phyloP scores from a whole-genome alignment of 2,329 filamentous ascomycete genomes.

The Mycosphaerella sp. region DNA sequence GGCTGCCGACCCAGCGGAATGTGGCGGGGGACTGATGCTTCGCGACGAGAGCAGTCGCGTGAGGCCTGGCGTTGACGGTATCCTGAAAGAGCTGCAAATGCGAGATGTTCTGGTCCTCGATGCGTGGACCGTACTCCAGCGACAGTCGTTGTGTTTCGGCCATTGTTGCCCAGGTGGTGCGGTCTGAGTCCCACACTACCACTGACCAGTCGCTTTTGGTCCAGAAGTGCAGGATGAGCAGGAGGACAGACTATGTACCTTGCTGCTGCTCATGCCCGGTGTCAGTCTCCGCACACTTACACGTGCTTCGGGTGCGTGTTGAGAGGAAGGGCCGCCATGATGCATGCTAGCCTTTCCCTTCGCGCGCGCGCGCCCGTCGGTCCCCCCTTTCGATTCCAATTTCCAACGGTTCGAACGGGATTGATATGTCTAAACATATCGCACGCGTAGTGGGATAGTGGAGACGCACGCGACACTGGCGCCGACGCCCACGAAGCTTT shows the following conservation, averaged over 20 bases:
- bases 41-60: constrained; percentile 30
- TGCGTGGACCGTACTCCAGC: constrained; percentile 25
- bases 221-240: constrained; percentile 15
- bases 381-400: too few species aligned
- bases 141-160: constrained; percentile 20
- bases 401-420: not conserved
- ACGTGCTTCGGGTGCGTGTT: constrained; percentile 14
- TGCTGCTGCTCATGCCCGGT: constrained; percentile 18
- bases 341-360: constrained; percentile 12
- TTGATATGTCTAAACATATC: constrained; percentile 6
- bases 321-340: constrained; percentile 13
- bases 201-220: constrained; percentile 11
- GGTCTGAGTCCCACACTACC: constrained; percentile 15
- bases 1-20: constrained; percentile 31
- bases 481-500: constrained; percentile 10
- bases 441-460: not conserved
- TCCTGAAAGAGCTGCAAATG: constrained; percentile 33
- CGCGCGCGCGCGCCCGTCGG: too few species aligned
- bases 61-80: constrained; percentile 27
- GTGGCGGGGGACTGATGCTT: constrained; percentile 27
- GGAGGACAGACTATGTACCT: constrained; percentile 21
- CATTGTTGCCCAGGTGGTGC: constrained; percentile 22
- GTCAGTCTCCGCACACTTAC: constrained; percentile 15
- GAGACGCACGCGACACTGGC: constrained; percentile 13
- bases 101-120: constrained; percentile 25